Conservation (phyloP, 2,329 filamentous ascomycete genomes). For the Alternaria infectoria region DNA sequence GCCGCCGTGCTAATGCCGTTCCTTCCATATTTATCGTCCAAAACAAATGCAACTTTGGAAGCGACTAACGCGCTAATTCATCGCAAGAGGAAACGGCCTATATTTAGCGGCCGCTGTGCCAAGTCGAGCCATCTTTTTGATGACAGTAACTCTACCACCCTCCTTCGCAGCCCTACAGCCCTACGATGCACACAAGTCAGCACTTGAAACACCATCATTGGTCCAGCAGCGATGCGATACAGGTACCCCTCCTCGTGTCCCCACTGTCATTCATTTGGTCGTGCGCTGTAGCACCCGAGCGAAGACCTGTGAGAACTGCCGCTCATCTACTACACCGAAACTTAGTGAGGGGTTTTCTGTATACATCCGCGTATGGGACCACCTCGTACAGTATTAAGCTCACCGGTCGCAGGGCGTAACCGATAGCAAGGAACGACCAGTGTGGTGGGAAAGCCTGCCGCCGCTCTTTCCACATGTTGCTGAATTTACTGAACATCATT, state of each 20-base stretch:
- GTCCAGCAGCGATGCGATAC: slow-evolving; percentile 18
- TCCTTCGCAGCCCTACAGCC: slow-evolving; percentile 26
- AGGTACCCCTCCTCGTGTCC: slow-evolving; percentile 22
- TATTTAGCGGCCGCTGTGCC: slow-evolving; percentile 33
- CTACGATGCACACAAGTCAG: slow-evolving; percentile 26
- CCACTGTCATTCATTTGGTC: slow-evolving; percentile 14
- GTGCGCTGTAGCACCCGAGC: slow-evolving; percentile 15
- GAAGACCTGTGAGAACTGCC: slow-evolving; percentile 18
- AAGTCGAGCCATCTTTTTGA: slow-evolving; percentile 25
- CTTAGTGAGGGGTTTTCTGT: slow-evolving; percentile 4
- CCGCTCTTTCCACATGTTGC: slow-evolving; percentile 1
- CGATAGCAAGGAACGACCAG: slow-evolving; percentile 21
- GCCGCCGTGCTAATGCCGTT: slow-evolving; percentile 12
- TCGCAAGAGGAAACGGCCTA: slow-evolving; percentile 21
- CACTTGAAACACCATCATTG: slow-evolving; percentile 13
- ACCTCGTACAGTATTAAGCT: slow-evolving; percentile 11
- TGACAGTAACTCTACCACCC: slow-evolving; percentile 13
- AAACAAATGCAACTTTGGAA: not conserved
- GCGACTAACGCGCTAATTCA: slow-evolving; percentile 3
- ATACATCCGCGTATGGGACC: slow-evolving; percentile 10
- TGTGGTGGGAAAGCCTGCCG: slow-evolving; percentile 15
- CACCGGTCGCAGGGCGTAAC: slow-evolving; percentile 21
- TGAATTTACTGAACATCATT: slow-evolving; percentile 4
- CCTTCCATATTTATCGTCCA: slow-evolving; percentile 23
- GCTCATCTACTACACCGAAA: slow-evolving; percentile 17